Conservation (phyloP, 345 rosid genomes). For the Heritiera littoralis region DNA sequence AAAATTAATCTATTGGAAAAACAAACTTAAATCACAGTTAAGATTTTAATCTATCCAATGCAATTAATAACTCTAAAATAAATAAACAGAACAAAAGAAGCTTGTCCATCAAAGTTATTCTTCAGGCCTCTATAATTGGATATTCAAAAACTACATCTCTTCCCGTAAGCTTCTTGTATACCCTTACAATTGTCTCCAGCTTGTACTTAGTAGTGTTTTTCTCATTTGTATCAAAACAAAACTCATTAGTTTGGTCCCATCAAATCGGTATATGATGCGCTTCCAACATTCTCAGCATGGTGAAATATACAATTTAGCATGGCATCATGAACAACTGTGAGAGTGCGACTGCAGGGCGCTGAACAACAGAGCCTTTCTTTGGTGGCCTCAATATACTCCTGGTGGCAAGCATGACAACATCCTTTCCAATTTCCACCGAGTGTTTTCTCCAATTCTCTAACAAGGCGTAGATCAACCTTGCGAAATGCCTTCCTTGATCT, state of each 20-base stretch:
- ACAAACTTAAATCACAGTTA: no score
- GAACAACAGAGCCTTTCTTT: constrained; percentile 90
- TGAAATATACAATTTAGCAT: constrained; percentile 76
- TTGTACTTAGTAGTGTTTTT: constrained; percentile 75
- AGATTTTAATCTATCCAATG: neutral
- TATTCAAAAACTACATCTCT: constrained; percentile 85
- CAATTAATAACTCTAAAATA: constrained; percentile 21
- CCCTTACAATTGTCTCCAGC: constrained; percentile 69
- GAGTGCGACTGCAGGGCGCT: constrained; percentile 81
- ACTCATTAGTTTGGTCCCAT: constrained; percentile 70
- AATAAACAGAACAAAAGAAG: neutral
- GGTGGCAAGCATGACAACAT: constrained; percentile 71
- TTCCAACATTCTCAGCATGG: constrained; percentile 94
- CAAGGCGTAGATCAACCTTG: constrained; percentile 80
- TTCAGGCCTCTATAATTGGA: constrained; percentile 59
- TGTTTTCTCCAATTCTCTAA: constrained; percentile 89
- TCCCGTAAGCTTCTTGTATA: constrained; percentile 83
- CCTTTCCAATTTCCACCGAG: constrained; percentile 91
- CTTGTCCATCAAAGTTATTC: constrained; percentile 5
- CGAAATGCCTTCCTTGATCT: constrained; percentile 85
- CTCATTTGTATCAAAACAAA: no score
- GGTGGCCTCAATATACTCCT: constrained; percentile 84
- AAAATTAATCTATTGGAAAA: no score
- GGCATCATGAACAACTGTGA: constrained; percentile 80
- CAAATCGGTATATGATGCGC: constrained; percentile 67